These are phyloP conservation scores for Vigna angularis DNA, from an alignment of 306 rosid species.

Conservation along the genomic window DNA sequence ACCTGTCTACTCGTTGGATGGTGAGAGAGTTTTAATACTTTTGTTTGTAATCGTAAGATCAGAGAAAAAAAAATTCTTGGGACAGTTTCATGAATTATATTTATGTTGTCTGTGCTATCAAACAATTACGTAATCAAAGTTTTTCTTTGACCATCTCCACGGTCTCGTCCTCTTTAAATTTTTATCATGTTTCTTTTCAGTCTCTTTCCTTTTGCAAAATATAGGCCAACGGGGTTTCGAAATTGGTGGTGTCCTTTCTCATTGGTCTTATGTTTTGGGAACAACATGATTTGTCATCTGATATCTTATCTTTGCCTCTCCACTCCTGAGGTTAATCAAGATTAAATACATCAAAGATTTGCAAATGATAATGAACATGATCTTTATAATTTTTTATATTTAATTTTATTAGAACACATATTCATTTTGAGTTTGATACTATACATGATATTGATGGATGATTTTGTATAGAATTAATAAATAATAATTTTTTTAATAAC, in stretches of 20 bases:
- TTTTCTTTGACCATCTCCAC: conserved; percentile 50
- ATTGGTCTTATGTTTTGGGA: conserved; percentile 50
- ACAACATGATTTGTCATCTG: conserved; percentile 54
- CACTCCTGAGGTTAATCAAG: conserved; percentile 15
- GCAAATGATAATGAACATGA: neutral
- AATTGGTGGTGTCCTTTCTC: conserved; percentile 44
- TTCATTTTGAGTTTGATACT: too few species aligned
- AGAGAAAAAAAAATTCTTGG: conserved; percentile 36
- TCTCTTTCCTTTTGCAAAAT: conserved; percentile 31
- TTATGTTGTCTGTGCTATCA: neutral
- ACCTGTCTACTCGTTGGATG: conserved; percentile 22
- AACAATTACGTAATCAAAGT: conserved; percentile 27
- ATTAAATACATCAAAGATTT: neutral
- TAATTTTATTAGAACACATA: neutral
- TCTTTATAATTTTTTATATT: neutral
- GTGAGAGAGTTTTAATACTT: conserved; percentile 21
- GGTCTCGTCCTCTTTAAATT: conserved; percentile 37
- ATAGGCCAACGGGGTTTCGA: conserved; percentile 51
- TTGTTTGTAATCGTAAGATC: conserved; percentile 46
- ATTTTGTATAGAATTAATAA: too few species aligned
- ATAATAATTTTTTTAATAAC: too few species aligned
- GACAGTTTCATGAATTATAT: conserved; percentile 38
- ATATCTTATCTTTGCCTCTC: conserved; percentile 55
- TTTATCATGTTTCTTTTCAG: conserved; percentile 10
- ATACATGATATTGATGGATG: too few species aligned